These are phyloP conservation scores for Paecilomyces sp. DNA, from an alignment of 2,329 filamentous ascomycete species.

Conservation along the genomic window DNA sequence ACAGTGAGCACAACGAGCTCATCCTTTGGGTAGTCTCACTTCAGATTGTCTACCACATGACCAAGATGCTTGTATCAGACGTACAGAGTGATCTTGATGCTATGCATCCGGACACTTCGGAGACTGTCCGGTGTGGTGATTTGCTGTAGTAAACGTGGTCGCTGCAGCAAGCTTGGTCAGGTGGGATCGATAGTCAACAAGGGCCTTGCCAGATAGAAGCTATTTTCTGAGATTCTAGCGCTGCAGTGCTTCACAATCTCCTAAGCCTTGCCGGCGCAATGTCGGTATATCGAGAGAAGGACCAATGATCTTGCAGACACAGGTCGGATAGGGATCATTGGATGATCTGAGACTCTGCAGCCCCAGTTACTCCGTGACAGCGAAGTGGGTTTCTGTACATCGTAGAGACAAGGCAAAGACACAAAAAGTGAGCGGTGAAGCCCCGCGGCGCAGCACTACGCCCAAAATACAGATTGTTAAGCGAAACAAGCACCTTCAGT, in stretches of 20 bases:
- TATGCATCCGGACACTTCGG: constrained; percentile 28
- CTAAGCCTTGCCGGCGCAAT: neutral
- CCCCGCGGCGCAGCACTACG: neutral
- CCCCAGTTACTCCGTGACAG: neutral
- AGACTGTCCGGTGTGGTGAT: constrained; percentile 5
- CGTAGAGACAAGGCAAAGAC: neutral
- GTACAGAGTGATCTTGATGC: constrained; percentile 18
- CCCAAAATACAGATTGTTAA: neutral
- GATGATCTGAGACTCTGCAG: neutral
- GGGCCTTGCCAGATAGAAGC: constrained; percentile 15
- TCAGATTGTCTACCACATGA: neutral
- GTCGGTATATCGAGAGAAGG: neutral
- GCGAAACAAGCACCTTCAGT: neutral
- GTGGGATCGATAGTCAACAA: neutral
- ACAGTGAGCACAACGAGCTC: neutral
- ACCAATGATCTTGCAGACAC: neutral
- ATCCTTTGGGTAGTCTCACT: constrained; percentile 2
- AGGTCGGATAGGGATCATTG: neutral
- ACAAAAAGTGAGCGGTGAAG: constrained; percentile 9
- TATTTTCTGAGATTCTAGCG: neutral
- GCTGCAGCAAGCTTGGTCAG: neutral
- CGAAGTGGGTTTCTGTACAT: neutral
- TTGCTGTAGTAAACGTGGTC: neutral
- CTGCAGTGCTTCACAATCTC: neutral
- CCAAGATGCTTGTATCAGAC: neutral